phyloP scores from a whole-genome alignment of 768 basidiomycete species.

The Pisolithus orientalis region DNA sequence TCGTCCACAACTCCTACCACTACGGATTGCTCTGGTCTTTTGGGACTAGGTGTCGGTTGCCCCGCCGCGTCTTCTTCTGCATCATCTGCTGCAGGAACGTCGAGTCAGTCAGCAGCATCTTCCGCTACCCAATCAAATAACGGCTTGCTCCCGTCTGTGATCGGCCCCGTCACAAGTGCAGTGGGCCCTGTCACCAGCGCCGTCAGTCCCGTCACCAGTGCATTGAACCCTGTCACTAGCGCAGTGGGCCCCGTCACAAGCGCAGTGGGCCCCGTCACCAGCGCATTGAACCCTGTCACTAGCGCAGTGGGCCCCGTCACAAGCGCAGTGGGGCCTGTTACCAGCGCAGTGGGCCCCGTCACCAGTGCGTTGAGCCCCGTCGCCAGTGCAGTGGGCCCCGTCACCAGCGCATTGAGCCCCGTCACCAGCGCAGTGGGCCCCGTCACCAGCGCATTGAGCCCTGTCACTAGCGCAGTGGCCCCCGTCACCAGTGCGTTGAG shows the following conservation, averaged over 20 bases:
- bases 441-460: not conserved
- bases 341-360: not conserved
- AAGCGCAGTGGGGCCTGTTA: not conserved
- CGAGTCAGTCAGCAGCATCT: constrained; percentile 4
- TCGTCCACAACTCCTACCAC: too few species aligned
- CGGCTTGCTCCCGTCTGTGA: too few species aligned
- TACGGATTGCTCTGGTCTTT: too few species aligned
- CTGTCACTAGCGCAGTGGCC: not conserved
- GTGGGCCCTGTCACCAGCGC: not conserved
- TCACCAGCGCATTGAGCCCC: not conserved
- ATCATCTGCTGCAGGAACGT: not conserved
- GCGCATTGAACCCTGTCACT: too few species aligned
- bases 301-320: not conserved
- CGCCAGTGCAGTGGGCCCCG: not conserved
- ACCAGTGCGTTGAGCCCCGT: not conserved
- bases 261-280: too few species aligned
- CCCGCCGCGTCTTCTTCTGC: too few species aligned
- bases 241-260: too few species aligned
- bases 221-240: too few species aligned
- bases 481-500: not conserved
- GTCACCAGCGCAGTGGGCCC: not conserved
- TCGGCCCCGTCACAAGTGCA: not conserved
- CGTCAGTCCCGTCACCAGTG: not conserved
- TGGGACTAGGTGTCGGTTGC: too few species aligned
- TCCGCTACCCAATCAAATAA: constrained; percentile 8